These are phyloP conservation scores for Physcia stellaris DNA, from an alignment of 495 filamentous ascomycete species.

Conservation along the genomic window DNA sequence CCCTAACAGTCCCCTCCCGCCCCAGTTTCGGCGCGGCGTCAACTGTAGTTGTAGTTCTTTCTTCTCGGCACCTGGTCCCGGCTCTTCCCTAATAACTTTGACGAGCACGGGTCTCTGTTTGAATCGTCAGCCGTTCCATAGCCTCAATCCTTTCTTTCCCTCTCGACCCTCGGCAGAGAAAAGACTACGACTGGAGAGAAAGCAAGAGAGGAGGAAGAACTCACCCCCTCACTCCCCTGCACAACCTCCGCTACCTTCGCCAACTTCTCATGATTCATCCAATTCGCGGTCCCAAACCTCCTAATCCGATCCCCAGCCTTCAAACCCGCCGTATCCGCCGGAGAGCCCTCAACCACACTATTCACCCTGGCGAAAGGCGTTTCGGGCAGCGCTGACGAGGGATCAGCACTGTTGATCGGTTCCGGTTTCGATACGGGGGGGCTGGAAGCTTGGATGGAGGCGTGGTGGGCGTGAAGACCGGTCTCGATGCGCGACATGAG, in stretches of 20 bases:
- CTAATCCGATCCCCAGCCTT: slow-evolving; percentile 70
- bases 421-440: slow-evolving; percentile 16
- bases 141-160: not conserved
- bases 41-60: slow-evolving; percentile 58
- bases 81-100: slow-evolving; percentile 43
- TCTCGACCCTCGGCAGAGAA: not conserved
- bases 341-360: slow-evolving; percentile 61
- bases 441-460: slow-evolving; percentile 18
- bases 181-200: not conserved
- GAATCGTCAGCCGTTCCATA: no score
- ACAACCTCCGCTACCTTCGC: slow-evolving; percentile 74
- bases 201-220: slow-evolving; percentile 18
- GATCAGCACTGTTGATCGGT: slow-evolving; percentile 4
- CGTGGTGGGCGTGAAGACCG: slow-evolving; percentile 62
- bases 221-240: slow-evolving; percentile 78
- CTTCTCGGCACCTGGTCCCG: slow-evolving; percentile 25
- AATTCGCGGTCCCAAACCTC: slow-evolving; percentile 70
- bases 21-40: slow-evolving; percentile 68
- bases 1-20: slow-evolving; percentile 73
- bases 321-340: slow-evolving; percentile 73
- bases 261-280: slow-evolving; percentile 72
- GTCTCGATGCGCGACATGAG: slow-evolving; percentile 72
- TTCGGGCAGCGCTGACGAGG: slow-evolving; percentile 33
- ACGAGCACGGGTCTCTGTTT: no score
- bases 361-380: slow-evolving; percentile 86